Evolutionary conservation across 1,284 basidiomycete species (phyloP), one percentile per base, ranked within the genome.

Genomic region (Sanghuangporus baumii): DNA sequence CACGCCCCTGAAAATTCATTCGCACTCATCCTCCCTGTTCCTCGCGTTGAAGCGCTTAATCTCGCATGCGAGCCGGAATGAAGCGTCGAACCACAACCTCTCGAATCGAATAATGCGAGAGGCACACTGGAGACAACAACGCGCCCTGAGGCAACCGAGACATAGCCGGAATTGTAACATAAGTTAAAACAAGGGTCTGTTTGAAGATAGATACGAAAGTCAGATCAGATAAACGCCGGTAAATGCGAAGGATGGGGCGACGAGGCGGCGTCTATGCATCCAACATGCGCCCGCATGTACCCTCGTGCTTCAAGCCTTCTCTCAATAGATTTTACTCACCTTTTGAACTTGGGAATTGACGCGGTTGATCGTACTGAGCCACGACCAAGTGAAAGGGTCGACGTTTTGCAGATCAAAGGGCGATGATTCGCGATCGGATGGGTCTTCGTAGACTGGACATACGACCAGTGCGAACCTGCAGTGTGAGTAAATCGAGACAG

Each of bases 301-400:
- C 26, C 26, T 31, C 26, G 26, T 31, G 26, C 5, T 31, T 31
- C 26, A 5, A 31, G 26, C 26, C 26, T 31, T 31, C 26, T 31
- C 26, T 31, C 26, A 31, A 31, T 31, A 31, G 26, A 31, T 31
- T 14, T 6, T 16, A 67, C 74, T 51, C 52, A 88, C 95, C 85
- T 99, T 99, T 77, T 95, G 94, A 1, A 99, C 97, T 73, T 98
- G 94, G 0, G 92, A 89, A 74, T 98, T 98, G 18, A 99, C 96
- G 26, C 97, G 88, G 72, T 98, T 99, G 64, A 98, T 84, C 1
- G 97, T 99, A 73, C 93, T 94, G 43, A 99, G 84, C 95, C 96
- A 98, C 11, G 92, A 86, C 97, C 97, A 99, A 37, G 86, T 81
- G 70, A 91, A 89, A 1, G 89, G 86, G n/a, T 86, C 79, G 1